Base-by-base conservation (phyloP, 1,139 yeast genomes). In the Hansenula sp. region DNA sequence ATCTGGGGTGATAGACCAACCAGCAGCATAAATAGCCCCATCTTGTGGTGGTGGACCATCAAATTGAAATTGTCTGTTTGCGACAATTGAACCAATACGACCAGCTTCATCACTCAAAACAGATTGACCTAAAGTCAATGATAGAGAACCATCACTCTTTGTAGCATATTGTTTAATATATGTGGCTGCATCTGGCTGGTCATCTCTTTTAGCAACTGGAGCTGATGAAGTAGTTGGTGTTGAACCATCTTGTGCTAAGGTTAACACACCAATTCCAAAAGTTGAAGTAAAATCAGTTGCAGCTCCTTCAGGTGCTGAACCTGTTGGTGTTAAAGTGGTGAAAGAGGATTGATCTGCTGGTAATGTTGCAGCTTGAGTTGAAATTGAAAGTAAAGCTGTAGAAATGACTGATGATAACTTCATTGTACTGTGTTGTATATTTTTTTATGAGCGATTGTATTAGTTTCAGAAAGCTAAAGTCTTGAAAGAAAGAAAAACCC, bases 21-120 rank as follows among this genome's bases (percentile, higher is more conserved):
- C 92, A 44, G 79, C 85, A 57, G 92, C 92, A 66, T 79, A 82
- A 64, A 83, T 78, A 53, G 89, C 75, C 64, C 92, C 94, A 44
- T 90, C 90, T 73, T 84, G 92, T 56, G 92, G 90, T 66, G 89
- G 88, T 53, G 92, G 92, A 62, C 90, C 92, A 60, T 83, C 90
- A 57, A 83, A 83, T 70, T 83, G 92, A 80, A 83, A 82, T 71
- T 83, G 92, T 70, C 82, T 77, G 79, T 82, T 82, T 47, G 89
- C 84, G 52, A 83, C 90, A 64, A 83, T 82, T 44, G 88, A 79
- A 57, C 90, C 90, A 52, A 82, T 68, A 75, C 92, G 79, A 43
- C 86, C 86, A 42, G 66, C 52, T 37, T 73, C 58, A 58, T 83
- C 92, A 37, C 67, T 71, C 61, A 83, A 70, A 44, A 77, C 57